phyloP scores from a whole-genome alignment of 1,284 basidiomycete species.

The Ganoderma lucidum region DNA sequence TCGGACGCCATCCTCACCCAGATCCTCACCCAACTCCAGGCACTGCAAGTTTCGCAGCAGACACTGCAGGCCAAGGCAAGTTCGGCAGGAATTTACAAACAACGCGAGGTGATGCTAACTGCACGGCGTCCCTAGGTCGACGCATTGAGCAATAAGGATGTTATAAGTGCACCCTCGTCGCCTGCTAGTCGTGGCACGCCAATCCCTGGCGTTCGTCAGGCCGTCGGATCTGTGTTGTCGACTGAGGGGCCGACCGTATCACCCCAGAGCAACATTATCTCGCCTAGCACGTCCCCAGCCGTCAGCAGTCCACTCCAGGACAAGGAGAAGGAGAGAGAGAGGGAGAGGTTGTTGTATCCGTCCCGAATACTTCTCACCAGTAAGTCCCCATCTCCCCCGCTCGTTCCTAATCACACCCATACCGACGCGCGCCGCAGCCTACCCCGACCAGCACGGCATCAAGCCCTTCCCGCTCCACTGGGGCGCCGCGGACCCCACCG shows the following conservation, averaged over 20 bases:
- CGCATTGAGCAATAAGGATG: conserved; percentile 37
- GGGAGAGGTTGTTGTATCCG: conserved; percentile 79
- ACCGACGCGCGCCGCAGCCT: conserved; percentile 51
- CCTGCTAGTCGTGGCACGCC: conserved; percentile 36
- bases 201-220: conserved; percentile 34
- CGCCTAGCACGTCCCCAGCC: conserved; percentile 33
- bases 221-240: conserved; percentile 31
- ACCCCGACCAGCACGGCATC: conserved; percentile 78
- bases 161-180: conserved; percentile 39
- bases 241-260: conserved; percentile 35
- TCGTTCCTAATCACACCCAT: conserved; percentile 3
- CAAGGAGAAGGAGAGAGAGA: conserved; percentile 66
- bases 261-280: conserved; percentile 32
- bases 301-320: conserved; percentile 35
- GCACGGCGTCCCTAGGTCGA: conserved; percentile 46
- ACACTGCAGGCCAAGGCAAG: conserved; percentile 76
- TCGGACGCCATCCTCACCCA: conserved; percentile 74
- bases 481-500: conserved; percentile 74
- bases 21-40: conserved; percentile 74
- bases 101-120: not conserved
- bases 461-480: conserved; percentile 83
- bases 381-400: conserved; percentile 48
- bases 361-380: conserved; percentile 84
- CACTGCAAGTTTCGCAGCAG: conserved; percentile 76
- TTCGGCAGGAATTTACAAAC: conserved; percentile 4